Evolutionary conservation across 805 yeast genomes (phyloP).

Genomic region (Starmerella vitae): DNA sequence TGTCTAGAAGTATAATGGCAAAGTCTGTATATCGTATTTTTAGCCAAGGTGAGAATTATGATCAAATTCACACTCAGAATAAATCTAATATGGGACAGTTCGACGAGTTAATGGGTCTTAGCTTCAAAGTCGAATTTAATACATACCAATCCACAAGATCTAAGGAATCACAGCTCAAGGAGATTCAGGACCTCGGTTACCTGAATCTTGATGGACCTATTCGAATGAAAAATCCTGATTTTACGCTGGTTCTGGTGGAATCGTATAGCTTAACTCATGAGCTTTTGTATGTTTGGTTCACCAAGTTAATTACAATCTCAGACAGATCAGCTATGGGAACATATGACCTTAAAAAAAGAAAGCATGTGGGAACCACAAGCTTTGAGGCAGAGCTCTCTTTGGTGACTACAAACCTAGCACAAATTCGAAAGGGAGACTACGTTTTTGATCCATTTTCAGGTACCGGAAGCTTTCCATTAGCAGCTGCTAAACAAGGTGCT

Average conservation of each 20-base stretch:
- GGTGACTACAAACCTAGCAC: constrained; percentile 77
- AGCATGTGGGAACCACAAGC: constrained; percentile 89
- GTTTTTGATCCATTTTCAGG: constrained; percentile 94
- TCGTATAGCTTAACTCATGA: constrained; percentile 41
- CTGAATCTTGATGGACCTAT: constrained; percentile 62
- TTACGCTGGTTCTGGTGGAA: constrained; percentile 59
- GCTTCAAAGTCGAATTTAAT: constrained; percentile 71
- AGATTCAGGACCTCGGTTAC: constrained; percentile 61
- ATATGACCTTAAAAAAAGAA: constrained; percentile 68
- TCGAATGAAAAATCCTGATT: constrained; percentile 61
- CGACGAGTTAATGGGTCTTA: constrained; percentile 29
- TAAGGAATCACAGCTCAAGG: constrained; percentile 37
- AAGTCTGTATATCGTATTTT: constrained; percentile 73
- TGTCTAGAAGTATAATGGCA: constrained; percentile 54
- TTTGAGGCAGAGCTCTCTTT: constrained; percentile 88
- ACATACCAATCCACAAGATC: constrained; percentile 58
- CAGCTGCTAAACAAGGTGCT: constrained; percentile 78
- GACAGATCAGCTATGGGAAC: constrained; percentile 52
- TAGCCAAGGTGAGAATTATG: constrained; percentile 52
- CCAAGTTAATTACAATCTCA: constrained; percentile 60
- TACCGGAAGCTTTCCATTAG: constrained; percentile 84
- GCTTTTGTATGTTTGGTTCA: constrained; percentile 58
- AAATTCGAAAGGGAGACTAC: constrained; percentile 47
- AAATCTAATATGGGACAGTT: constrained; percentile 26
- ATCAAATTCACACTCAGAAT: constrained; percentile 44